Base-by-base conservation (phyloP, 1,139 yeast species). In the Dujonia santamariae region DNA sequence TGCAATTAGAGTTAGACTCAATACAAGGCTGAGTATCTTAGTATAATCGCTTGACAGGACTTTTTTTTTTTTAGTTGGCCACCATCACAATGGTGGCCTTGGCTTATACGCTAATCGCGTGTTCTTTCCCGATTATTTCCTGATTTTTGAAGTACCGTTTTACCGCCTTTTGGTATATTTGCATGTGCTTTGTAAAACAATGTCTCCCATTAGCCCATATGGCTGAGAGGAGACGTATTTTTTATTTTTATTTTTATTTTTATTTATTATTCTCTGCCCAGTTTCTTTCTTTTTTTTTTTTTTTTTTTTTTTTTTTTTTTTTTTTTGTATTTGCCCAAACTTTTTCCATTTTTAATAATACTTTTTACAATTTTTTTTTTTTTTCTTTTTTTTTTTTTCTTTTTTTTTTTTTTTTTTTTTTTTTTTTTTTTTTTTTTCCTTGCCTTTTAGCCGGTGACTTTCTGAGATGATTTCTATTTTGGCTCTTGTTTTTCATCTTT, bases 241-340 rank as follows among this genome's bases (percentile, higher is more conserved):
- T 25, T 6, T 6, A 7, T 6, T 11, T 14, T 12, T 14, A 7
- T 14, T 25, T 25, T n/a, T 14, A 12, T 14, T 25, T n/a, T 25
- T 25, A 12, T n/a, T 25, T n/a, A 4, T 25, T 25, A 12, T 14
- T 25, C 14, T 25, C 14, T 25, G n/a, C 8, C 14, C 27, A 5
- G 7, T 11, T 12, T 19, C 21, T 19, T 7, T 9, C 21, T 19
- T 23, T 8, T 19, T 19, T 19, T 19, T 7, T 7, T 11, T 13
- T 15, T 25, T 25, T 25, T 25, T 25, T 25, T 13, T 13, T 25
- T 26, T 26, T 26, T 16, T 16, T 26, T 26, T 26, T 16, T 15
- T 26, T 26, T 26, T 26, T 26, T n/a, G 7, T 23, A 9, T 23
- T 6, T n/a, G 13, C n/a, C 26, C n/a, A 13, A 9, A 8, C 7